phyloP scores from a whole-genome alignment of 2,329 filamentous ascomycete genomes.

The Cordyceps cateniannulata region DNA sequence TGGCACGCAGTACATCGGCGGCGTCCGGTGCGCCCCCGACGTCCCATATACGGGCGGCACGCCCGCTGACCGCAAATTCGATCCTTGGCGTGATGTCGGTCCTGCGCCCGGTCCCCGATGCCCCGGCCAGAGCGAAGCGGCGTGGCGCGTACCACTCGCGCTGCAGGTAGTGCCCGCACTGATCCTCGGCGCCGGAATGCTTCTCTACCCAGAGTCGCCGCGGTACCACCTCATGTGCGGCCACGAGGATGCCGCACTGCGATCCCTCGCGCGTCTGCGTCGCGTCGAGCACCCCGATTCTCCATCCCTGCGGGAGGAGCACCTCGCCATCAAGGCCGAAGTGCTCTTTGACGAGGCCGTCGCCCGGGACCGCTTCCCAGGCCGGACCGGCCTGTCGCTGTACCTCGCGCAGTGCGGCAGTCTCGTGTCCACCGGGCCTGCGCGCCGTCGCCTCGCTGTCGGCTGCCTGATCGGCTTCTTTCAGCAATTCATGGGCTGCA shows the following conservation, averaged over 20 bases:
- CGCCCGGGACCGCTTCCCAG: slow-evolving; percentile 23
- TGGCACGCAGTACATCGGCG: slow-evolving; percentile 34
- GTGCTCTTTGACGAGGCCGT: slow-evolving; percentile 29
- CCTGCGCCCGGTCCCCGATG: no score
- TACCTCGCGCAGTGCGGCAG: no score
- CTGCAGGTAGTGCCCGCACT: slow-evolving; percentile 50
- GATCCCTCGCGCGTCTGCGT: slow-evolving; percentile 25
- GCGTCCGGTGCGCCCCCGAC: slow-evolving; percentile 39
- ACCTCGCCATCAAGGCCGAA: slow-evolving; percentile 31
- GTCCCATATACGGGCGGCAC: slow-evolving; percentile 40
- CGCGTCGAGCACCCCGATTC: slow-evolving; percentile 24
- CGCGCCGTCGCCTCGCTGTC: no score
- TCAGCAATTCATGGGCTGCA: no score
- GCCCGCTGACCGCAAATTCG: slow-evolving; percentile 29
- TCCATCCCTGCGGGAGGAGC: slow-evolving; percentile 25
- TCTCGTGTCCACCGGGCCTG: no score
- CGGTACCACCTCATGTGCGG: slow-evolving; percentile 27
- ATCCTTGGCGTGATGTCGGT: no score
- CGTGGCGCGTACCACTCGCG: no score
- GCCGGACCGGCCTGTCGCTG: no score
- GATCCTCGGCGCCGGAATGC: slow-evolving; percentile 47
- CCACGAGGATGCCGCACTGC: slow-evolving; percentile 25
- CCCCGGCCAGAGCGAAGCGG: no score
- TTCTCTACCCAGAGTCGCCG: slow-evolving; percentile 41
- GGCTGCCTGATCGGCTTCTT: no score